Evolutionary conservation across 1,139 yeast genomes (phyloP), one percentile per base, ranked within the genome.

Genomic region (Pichia sp.): DNA sequence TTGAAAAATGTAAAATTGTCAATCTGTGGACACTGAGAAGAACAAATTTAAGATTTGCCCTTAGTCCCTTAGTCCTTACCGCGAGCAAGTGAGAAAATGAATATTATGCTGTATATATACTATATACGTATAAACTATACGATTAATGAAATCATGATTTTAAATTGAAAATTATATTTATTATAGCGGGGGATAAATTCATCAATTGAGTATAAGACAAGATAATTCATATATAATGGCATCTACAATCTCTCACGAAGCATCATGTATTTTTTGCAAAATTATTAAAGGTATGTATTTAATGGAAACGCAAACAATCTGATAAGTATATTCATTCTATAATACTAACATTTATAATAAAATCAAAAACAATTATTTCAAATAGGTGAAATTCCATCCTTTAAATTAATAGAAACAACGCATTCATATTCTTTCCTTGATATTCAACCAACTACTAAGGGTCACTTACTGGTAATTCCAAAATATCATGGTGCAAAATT

Each of bases 401-500:
- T 86, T 68, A 90, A 90, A 65, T 70, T 90, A 55, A 73, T 84
- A 55, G 98, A 90, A 64, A 87, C 97, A 23, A 73, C 83, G 50
- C 73, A 76, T 57, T 69, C 86, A 4, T 85, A 79, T 61, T 87
- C 97, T 0, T 92, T 90, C 63, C 73, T 92, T 61, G 98, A 90
- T 60, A 89, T 90, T 59, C 90, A 87, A 57, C 97, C 98, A 51
- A 85, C 90, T 10, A 73, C 96, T 9, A 78, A 78, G 56, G 96
- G 95, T 35, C 98, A 90, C 63, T 78, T 94, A 33, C 70, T 90
- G 58, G 78, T 90, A 42, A 87, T 90, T 54, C 97, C 97, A 50
- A 90, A 90, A 65, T 76, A 77, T 64, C 97, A 89, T 62, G 97
- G 96, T 32, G 96, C 87, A 40, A 87, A 84, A 65, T 73, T 90